Base-by-base conservation (phyloP, 2,329 filamentous ascomycete species). In the Stemphylium lycopersici region DNA sequence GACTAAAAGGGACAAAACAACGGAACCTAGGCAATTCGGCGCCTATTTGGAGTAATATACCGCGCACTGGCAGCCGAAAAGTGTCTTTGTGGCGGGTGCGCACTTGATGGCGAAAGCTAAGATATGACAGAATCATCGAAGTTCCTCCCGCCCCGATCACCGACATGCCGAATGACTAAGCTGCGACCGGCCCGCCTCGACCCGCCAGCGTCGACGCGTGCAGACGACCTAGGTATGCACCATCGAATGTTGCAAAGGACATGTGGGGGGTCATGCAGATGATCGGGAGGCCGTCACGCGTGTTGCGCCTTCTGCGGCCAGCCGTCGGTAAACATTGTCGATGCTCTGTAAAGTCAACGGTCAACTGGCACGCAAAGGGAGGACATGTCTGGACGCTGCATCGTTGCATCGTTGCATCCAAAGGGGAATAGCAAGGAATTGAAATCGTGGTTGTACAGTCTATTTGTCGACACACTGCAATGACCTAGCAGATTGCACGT, bases 211-310 rank as follows among this genome's bases (percentile, higher is more conserved):
- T 16, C 18, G 36, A 45, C 34, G 40, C 34, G 52, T 48, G 39
- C 43, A 50, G 29, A 36, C 22, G 4, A 24, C 4, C 22, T 2
- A 6, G 4, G 6, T 7, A 24, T 24, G 22, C 6, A 24, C 22
- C 22, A 24, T 24, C 6, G 22, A 7, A 24, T 24, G 22, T 6
- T 24, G 71, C 4, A 41, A 54, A 3, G 73, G 73, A 7, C 72
- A 76, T 51, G 50, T 62, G 10, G 74, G 71, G 0, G 52, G 32
- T 3, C 76, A 75, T 56, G 70, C 72, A 5, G 62, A 60, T 3
- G 71, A 76, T 52, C 52, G 67, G 46, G 50, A 61, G 26, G 75
- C 74, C 1, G 54, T 72, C 4, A 55, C 63, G 2, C 48, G 75
- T 12, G 45, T 59, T 7, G 62, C 71, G 6, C 72, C 69, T 1